These are phyloP conservation scores for Scheffersomyces quercinus DNA, from an alignment of 1,139 yeast genomes.

Conservation along the genomic window DNA sequence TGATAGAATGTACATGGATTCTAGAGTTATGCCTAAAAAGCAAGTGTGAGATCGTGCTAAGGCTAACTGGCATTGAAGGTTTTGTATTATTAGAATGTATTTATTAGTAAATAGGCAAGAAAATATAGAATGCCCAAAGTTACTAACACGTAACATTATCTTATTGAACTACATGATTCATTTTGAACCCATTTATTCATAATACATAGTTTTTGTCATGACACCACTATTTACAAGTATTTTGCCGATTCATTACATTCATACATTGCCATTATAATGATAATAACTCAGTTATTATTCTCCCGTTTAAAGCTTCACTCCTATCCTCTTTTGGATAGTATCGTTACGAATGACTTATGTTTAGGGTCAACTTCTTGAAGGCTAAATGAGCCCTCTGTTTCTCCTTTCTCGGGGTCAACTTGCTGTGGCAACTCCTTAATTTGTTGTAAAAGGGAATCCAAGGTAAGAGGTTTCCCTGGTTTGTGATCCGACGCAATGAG, in stretches of 20 bases:
- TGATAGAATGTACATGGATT: conserved; percentile 79
- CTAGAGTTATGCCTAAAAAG: conserved; percentile 46
- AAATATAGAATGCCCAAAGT: too few relatives aligned
- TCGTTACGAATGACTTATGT: conserved; percentile 9
- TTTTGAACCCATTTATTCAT: too few relatives aligned
- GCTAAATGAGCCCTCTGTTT: conserved; percentile 16
- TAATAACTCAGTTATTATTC: neutral
- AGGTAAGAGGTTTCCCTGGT: conserved; percentile 23
- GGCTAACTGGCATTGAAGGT: too few relatives aligned
- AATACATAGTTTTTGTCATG: too few relatives aligned
- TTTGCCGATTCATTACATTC: too few relatives aligned
- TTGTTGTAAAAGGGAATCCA: conserved; percentile 21
- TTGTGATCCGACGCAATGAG: conserved; percentile 36
- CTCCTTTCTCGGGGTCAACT: conserved; percentile 31
- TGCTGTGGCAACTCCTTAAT: conserved; percentile 17
- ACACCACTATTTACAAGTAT: too few relatives aligned
- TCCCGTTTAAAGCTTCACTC: neutral
- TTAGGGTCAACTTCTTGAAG: conserved; percentile 5
- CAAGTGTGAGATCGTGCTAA: neutral
- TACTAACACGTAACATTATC: too few relatives aligned
- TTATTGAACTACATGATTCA: too few relatives aligned
- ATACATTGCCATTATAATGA: neutral
- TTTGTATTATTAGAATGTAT: too few relatives aligned
- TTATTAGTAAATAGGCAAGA: too few relatives aligned
- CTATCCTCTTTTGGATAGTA: conserved; percentile 9